phyloP scores from a whole-genome alignment of 306 rosid species.

The Parietaria judaica region DNA sequence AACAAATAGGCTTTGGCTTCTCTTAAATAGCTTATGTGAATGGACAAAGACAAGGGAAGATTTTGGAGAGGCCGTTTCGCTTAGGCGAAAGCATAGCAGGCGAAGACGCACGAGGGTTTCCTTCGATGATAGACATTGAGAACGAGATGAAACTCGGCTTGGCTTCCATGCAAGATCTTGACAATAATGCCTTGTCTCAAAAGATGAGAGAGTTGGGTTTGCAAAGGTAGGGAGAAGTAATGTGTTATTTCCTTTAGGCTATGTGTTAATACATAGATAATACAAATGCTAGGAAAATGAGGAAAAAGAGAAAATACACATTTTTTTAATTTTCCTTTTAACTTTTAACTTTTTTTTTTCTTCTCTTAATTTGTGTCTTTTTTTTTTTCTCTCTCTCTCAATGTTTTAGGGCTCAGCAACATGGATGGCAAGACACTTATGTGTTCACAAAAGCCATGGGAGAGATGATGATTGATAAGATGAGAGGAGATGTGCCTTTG shows the following conservation, averaged over 20 bases:
- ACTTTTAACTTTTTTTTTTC: too few relatives aligned
- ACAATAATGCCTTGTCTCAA: slow-evolving; percentile 45
- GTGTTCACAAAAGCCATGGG: slow-evolving; percentile 99
- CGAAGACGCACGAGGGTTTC: slow-evolving; percentile 37
- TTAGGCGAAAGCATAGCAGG: slow-evolving; percentile 66
- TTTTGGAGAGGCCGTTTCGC: slow-evolving; percentile 71
- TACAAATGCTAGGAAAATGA: too few relatives aligned
- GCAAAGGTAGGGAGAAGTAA: slow-evolving; percentile 39
- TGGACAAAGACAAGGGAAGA: slow-evolving; percentile 90
- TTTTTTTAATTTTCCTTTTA: too few relatives aligned
- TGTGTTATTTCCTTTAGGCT: not conserved
- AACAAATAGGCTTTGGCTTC: slow-evolving; percentile 4
- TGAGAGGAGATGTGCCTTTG: slow-evolving; percentile 79
- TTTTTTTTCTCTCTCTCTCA: too few relatives aligned
- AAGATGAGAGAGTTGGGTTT: slow-evolving; percentile 78
- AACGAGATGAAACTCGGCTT: slow-evolving; percentile 58
- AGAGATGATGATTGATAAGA: slow-evolving; percentile 75
- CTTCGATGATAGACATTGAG: slow-evolving; percentile 54
- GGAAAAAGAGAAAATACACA: too few relatives aligned
- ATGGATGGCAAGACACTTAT: slow-evolving; percentile 96
- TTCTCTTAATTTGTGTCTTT: not conserved
- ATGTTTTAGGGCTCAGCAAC: slow-evolving; percentile 50
- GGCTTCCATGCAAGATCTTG: slow-evolving; percentile 31
- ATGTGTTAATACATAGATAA: too few relatives aligned
- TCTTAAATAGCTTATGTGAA: slow-evolving; percentile 68